phyloP scores from a whole-genome alignment of 345 rosid species.

The Euphorbia pulcherrima region DNA sequence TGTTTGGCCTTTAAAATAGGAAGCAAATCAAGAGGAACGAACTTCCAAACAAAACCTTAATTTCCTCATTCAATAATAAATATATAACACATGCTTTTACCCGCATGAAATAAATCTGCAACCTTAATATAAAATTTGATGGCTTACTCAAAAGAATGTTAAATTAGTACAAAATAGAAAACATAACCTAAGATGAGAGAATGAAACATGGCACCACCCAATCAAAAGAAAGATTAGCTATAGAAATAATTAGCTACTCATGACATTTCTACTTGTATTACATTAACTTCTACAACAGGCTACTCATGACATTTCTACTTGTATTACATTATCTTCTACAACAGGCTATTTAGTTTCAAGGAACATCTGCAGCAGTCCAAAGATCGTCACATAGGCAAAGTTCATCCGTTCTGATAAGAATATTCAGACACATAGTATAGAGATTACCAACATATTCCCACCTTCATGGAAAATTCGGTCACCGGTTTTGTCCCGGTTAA shows the following conservation, averaged over 20 bases:
- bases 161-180: neutral
- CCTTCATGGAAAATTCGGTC: slow-evolving; percentile 4
- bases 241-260: neutral
- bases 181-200: neutral
- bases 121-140: neutral
- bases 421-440: slow-evolving; percentile 1
- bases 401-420: neutral
- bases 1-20: too few species aligned
- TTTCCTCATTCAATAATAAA: neutral
- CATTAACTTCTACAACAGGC: neutral
- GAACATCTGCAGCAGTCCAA: slow-evolving; percentile 3
- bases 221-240: neutral
- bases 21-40: neutral
- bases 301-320: too few species aligned
- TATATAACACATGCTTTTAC: neutral
- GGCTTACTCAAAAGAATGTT: neutral
- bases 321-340: too few species aligned
- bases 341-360: neutral
- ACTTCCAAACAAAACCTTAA: neutral
- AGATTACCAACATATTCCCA: neutral
- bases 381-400: slow-evolving; percentile 9
- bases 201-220: too few species aligned
- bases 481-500: neutral
- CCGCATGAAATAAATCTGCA: neutral
- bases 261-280: neutral